These are phyloP conservation scores for Exophiala aquamarina DNA, from an alignment of 2,329 filamentous ascomycete genomes.

Conservation along the genomic window DNA sequence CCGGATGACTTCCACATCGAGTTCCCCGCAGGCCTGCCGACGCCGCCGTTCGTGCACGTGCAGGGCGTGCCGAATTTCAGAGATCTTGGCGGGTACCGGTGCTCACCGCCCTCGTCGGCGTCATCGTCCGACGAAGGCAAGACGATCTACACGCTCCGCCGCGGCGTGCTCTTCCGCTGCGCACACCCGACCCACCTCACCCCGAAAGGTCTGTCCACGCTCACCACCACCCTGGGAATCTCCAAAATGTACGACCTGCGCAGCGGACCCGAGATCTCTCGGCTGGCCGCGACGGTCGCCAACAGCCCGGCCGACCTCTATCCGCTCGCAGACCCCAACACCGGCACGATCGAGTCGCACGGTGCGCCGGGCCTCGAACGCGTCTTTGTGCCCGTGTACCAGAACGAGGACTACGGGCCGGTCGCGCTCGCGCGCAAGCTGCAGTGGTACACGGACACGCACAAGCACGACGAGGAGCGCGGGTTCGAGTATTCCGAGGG, in stretches of 20 bases:
- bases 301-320: constrained; percentile 29
- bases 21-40: constrained; percentile 26
- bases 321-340: constrained; percentile 17
- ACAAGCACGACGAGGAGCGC: constrained; percentile 50
- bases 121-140: not conserved
- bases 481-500: constrained; percentile 40
- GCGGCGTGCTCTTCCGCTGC: constrained; percentile 63
- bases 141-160: constrained; percentile 41
- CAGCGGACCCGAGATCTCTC: constrained; percentile 45
- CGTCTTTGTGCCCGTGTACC: constrained; percentile 66
- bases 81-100: constrained; percentile 62
- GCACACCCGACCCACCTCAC: constrained; percentile 65
- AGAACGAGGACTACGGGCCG: constrained; percentile 58
- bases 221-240: constrained; percentile 58
- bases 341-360: constrained; percentile 19
- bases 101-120: constrained; percentile 4
- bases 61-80: constrained; percentile 67
- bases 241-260: constrained; percentile 68
- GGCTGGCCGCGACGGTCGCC: constrained; percentile 30
- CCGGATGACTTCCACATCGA: constrained; percentile 20
- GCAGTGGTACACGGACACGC: constrained; percentile 55
- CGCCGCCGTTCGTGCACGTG: constrained; percentile 37
- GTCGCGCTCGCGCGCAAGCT: constrained; percentile 63
- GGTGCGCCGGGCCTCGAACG: constrained; percentile 47
- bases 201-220: constrained; percentile 50